Evolutionary conservation across 495 filamentous ascomycete genomes (phyloP), one percentile per base, ranked within the genome.

Genomic region (Talaromyces liani): DNA sequence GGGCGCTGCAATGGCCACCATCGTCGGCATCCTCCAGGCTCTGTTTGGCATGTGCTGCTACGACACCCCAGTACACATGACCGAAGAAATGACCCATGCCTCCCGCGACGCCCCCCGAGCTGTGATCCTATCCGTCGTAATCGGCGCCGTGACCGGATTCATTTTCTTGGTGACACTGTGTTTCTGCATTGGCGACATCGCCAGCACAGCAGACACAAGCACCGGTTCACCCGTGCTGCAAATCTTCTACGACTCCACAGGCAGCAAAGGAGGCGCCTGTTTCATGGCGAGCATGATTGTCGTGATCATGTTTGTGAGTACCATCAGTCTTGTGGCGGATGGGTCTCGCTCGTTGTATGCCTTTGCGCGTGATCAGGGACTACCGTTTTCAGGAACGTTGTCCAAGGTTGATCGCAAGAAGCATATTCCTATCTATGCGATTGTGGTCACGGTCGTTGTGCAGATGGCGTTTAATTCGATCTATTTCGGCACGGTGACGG

Each of bases 1-100:
- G 63, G 74, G 75, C 18, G 68, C 72, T 6, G 73, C 77, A 0
- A 85, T 84, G 71, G 74, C 79, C 9, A 79, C 79, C 0, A 79
- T 86, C 25, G 63, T 86, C 14, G 84, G 84, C n/a, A 74, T 85
- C 18, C 65, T 87, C 18, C 84, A 87, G 64, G 75, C 76, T 62
- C 80, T 77, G 6, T 85, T 87, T 63, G 83, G 83, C 18, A 84
- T 87, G 83, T 81, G 78, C 66, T 82, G 81, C 64, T 81, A 79
- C 62, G 75, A 82, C 63, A 76, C 74, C 3, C 74, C 77, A 0
- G 65, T 71, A 0, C 79, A 81, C 53, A 82, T 82, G 78, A 78
- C 82, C 18, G 82, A 86, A 63, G 83, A 86, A 64, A 77, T 84
- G 33, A 66, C 73, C 2, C 75, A 79, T 62, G 82, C 82, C 2